Evolutionary conservation across 129 eudicot species (phyloP), one percentile per base, ranked within the genome.

Genomic region (Mikania micrantha): DNA sequence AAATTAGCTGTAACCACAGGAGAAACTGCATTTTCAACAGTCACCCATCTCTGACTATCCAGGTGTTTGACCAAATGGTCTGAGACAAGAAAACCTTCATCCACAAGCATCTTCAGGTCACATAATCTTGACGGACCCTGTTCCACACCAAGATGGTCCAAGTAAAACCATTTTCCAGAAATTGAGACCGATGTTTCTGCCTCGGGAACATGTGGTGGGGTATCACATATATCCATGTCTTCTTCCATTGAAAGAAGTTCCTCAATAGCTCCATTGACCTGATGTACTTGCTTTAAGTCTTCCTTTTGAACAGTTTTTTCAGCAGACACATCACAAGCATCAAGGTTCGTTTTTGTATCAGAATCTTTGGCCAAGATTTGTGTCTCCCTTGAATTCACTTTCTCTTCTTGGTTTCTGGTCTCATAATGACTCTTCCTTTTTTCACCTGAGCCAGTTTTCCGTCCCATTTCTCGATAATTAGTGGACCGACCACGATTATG

Each of bases 201-300:
- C 38, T 69, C 69, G 2, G 96, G 78, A 41, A 76, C 90, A 81
- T 93, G 98, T 48, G 98, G 98, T n/a, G 98, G 98, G 19, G 98
- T 93, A 69, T 93, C 81, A 44, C 98, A 86, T 50, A 93, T 93
- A 80, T 93, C 98, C 98, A 93, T 93, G 76, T 93, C 98, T 81
- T 93, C 98, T 70, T 93, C 98, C 98, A 93, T 93, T 4, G 98
- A 93, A 53, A 79, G 84, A 50, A 80, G 70, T 52, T 86, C 98
- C 62, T 88, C 98, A 4, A 57, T 66, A 44, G 67, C 75, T 69
- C 88, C 96, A 66, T 81, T 86, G 44, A 78, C 91, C 80, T 73
- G 82, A 41, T 74, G 75, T 24, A 78, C 49, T 71, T 66, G 76
- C 70, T 80, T 56, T 39, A 56, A 36, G 16, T 82, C 80, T 63